Evolutionary conservation across 331 rosid species (phyloP).

Genomic region (Saraca asoca): DNA sequence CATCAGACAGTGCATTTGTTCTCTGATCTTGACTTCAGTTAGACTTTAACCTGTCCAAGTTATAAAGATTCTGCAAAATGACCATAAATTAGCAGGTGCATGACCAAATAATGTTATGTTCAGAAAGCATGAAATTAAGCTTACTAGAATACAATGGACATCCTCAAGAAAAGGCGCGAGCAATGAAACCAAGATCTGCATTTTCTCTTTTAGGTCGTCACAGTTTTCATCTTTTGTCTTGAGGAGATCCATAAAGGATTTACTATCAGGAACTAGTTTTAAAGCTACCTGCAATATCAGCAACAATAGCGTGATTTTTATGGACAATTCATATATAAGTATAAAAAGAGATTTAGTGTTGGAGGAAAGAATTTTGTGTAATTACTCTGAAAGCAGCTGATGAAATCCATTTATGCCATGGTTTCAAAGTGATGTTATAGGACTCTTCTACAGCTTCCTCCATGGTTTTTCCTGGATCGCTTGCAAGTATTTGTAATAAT

Average conservation of each 20-base stretch:
- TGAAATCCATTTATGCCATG: slow-evolving; percentile 97
- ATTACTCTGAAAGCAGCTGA: slow-evolving; percentile 85
- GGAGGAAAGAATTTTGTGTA: slow-evolving; percentile 7
- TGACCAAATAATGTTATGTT: slow-evolving; percentile 18
- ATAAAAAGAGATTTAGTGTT: not conserved
- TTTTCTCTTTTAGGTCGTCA: slow-evolving; percentile 61
- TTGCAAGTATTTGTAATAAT: slow-evolving; percentile 50
- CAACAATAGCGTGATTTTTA: slow-evolving; percentile 16
- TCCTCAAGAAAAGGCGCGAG: slow-evolving; percentile 68
- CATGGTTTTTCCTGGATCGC: slow-evolving; percentile 57
- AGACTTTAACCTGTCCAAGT: slow-evolving; percentile 74
- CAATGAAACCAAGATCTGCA: slow-evolving; percentile 57
- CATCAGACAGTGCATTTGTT: slow-evolving; percentile 24
- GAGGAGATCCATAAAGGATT: slow-evolving; percentile 60
- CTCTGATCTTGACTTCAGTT: slow-evolving; percentile 40
- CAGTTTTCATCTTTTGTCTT: slow-evolving; percentile 56
- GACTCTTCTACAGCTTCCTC: slow-evolving; percentile 77
- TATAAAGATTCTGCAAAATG: slow-evolving; percentile 60
- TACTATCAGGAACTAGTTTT: slow-evolving; percentile 67
- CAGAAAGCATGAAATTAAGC: slow-evolving; percentile 23
- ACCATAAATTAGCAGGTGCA: slow-evolving; percentile 15
- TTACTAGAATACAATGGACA: slow-evolving; percentile 69
- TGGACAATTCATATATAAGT: not conserved
- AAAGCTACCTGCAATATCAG: slow-evolving; percentile 65
- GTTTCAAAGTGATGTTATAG: slow-evolving; percentile 63